Conservation (phyloP, 257 asterid species). For the Primulina tabacum region DNA sequence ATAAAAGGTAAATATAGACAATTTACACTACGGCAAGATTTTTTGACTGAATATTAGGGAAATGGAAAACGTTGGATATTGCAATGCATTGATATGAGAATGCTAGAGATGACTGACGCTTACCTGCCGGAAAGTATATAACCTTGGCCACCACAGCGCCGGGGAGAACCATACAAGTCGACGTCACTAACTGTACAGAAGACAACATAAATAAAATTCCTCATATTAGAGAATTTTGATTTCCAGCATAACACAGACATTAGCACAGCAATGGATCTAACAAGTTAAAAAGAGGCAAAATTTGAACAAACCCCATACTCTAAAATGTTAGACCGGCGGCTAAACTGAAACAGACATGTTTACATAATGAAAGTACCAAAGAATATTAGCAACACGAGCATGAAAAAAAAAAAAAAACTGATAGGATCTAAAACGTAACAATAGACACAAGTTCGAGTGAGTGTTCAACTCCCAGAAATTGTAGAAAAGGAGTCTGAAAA, state of each 20-base stretch:
- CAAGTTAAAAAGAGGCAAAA: neutral
- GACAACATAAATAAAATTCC: conserved; percentile 7
- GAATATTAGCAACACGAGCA: neutral
- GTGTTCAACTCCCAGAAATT: neutral
- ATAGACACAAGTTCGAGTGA: neutral
- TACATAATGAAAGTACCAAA: too few species aligned
- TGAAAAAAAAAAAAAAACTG: neutral
- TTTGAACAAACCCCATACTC: too few species aligned
- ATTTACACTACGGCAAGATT: neutral
- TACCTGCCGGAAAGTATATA: conserved; percentile 97
- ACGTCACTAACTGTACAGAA: conserved; percentile 59
- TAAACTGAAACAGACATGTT: neutral
- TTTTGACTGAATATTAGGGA: neutral
- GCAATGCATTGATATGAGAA: neutral
- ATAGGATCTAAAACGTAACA: neutral
- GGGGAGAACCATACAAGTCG: conserved; percentile 77
- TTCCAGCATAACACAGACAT: neutral
- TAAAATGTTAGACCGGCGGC: neutral
- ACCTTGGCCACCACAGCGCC: conserved; percentile 99
- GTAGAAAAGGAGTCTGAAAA: neutral
- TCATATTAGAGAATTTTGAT: neutral
- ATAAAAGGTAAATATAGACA: neutral
- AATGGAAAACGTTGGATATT: neutral
- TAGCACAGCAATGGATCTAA: neutral
- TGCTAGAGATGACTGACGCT: conserved; percentile 14